Percentiles rank a stretch among this genome's conserved stretches.
These are phyloP conservation scores for Globisporangium middletonii DNA, from an alignment of 352 stramenopile genomes.

Conservation along the genomic window DNA sequence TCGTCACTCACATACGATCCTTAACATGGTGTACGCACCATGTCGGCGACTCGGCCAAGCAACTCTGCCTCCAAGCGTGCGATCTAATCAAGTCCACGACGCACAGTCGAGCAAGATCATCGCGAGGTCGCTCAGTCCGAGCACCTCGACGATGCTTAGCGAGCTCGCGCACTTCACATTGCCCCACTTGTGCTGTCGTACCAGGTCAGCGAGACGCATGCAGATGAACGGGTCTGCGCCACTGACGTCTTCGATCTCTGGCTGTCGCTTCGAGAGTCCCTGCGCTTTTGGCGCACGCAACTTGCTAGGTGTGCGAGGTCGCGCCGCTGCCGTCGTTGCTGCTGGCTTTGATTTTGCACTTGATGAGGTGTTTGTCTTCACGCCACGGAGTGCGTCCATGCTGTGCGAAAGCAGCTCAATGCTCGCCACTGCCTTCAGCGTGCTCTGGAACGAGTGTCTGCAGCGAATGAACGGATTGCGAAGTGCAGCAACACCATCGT, in stretches of 20 bases:
- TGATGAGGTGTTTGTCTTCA: background rate
- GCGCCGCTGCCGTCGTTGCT: background rate
- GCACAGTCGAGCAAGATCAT: background rate
- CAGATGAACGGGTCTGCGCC: constrained; percentile 27
- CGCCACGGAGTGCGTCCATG: background rate
- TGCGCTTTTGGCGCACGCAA: constrained; percentile 1
- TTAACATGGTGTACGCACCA: constrained; percentile 17
- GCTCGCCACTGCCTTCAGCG: constrained; percentile 9
- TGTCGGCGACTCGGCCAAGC: constrained; percentile 24
- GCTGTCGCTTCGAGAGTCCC: background rate
- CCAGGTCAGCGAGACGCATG: constrained; percentile 27
- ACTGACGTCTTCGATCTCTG: background rate
- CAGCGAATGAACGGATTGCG: background rate
- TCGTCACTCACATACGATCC: background rate
- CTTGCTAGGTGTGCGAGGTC: background rate
- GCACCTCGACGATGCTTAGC: background rate
- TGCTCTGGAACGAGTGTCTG: constrained; percentile 33
- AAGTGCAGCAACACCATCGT: background rate
- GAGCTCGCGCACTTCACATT: background rate
- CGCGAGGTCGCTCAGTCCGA: background rate
- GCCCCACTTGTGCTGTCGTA: constrained; percentile 1
- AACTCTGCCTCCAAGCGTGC: constrained; percentile 27
- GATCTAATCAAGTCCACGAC: constrained; percentile 13
- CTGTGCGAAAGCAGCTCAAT: constrained; percentile 3
- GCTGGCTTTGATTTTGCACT: background rate